Conservation (phyloP, 768 basidiomycete species). For the Pholiota molesta region DNA sequence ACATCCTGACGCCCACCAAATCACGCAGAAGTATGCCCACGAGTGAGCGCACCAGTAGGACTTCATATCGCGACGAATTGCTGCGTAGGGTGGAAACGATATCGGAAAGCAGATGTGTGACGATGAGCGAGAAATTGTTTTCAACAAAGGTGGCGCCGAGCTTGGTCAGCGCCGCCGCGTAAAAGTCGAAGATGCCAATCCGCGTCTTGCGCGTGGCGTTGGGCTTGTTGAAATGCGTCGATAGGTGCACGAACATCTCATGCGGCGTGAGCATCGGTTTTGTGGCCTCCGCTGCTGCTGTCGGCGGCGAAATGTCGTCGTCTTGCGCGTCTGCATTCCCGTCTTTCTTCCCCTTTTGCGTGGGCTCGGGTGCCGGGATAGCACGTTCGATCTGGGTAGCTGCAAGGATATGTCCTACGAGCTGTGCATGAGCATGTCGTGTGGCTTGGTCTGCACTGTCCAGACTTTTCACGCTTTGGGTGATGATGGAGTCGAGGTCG, state of each 20-base stretch:
- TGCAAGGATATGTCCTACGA: constrained; percentile 84
- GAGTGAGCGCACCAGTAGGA: constrained; percentile 67
- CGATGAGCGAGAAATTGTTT: constrained; percentile 76
- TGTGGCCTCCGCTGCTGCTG: constrained; percentile 54
- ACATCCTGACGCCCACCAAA: constrained; percentile 83
- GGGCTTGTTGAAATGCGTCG: constrained; percentile 78
- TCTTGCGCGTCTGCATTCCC: constrained; percentile 59
- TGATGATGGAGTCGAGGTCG: constrained; percentile 80
- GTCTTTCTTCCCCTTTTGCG: constrained; percentile 67
- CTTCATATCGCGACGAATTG: constrained; percentile 67
- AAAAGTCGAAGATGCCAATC: constrained; percentile 89
- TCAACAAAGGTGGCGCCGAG: constrained; percentile 85
- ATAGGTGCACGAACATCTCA: constrained; percentile 52
- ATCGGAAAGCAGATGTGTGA: constrained; percentile 78
- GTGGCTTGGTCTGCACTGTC: constrained; percentile 86
- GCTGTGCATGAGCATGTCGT: constrained; percentile 74
- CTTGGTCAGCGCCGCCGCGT: constrained; percentile 72
- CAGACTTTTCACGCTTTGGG: constrained; percentile 68
- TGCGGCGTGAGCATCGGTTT: constrained; percentile 69
- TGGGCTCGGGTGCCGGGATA: constrained; percentile 44
- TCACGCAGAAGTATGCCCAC: constrained; percentile 82
- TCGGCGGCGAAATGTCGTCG: constrained; percentile 49
- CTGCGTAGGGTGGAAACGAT: constrained; percentile 66
- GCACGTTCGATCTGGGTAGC: constrained; percentile 75
- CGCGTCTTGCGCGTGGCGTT: constrained; percentile 68